Percentiles rank a stretch among this genome's conserved stretches.
Evolutionary conservation across 2,329 filamentous ascomycete species (phyloP).

Genomic region (Nectriaceae sp.): DNA sequence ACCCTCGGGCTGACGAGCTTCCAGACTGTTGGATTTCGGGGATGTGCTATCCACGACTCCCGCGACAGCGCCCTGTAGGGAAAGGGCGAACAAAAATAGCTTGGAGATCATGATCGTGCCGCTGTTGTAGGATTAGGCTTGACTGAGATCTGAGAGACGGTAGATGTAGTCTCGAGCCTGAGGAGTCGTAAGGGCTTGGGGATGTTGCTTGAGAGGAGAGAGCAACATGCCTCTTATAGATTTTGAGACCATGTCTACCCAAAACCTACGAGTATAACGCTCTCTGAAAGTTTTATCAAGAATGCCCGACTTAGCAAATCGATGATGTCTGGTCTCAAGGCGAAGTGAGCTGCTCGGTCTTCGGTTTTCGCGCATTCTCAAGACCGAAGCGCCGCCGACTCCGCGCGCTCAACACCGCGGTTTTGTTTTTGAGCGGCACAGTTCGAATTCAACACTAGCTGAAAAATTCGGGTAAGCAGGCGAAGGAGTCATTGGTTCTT

Average conservation of each 20-base stretch:
- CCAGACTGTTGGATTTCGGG: background rate
- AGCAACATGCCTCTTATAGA: no score
- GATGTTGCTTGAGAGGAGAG: no score
- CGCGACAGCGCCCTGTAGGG: background rate
- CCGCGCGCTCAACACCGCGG: no score
- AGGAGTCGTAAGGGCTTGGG: no score
- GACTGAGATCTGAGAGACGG: background rate
- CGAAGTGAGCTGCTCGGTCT: background rate
- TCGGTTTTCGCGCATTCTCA: background rate
- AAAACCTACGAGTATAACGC: background rate
- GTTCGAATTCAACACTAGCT: no score
- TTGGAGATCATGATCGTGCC: background rate
- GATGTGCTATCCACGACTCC: background rate
- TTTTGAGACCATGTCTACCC: no score
- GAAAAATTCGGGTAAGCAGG: no score
- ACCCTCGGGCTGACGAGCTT: background rate
- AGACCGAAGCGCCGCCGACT: no score
- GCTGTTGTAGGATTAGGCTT: background rate
- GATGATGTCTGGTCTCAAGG: background rate
- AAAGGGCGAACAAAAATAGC: background rate
- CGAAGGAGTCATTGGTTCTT: no score
- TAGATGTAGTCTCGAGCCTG: background rate
- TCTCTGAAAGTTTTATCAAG: background rate
- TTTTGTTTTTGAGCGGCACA: no score
- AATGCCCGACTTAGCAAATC: background rate